Base-by-base conservation (phyloP, 768 basidiomycete genomes). In the Suillus tomentosus region DNA sequence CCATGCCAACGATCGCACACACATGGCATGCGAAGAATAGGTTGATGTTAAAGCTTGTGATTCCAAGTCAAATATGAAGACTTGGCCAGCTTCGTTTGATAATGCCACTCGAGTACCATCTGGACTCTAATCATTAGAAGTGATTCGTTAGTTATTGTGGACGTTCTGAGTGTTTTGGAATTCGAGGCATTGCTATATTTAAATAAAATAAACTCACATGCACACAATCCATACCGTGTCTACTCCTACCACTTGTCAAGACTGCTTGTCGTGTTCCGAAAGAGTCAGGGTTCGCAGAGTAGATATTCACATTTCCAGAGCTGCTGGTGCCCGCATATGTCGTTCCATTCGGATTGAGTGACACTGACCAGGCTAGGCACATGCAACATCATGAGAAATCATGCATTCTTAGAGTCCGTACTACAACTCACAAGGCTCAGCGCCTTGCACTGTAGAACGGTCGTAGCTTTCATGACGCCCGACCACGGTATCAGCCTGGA, bases 21-120 rank as follows among this genome's bases (percentile, higher is more conserved):
- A 84, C 89, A 95, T 94, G 11, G 93, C 94, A 74, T 98, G 95
- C 3, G 93, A 92, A 5, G 88, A 87, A 76, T 89, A 96, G 3
- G 90, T 92, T 4, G 86, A 80, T 0, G 83, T 77, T 51, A 96
- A 77, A 8, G 87, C 76, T 64, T 79, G 80, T 2, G 90, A 82
- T 72, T 91, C 89, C 45, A 91, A 73, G 74, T 96, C 95, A 66
- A 95, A 90, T 51, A 98, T 80, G 74, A 86, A 92, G 61, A 96
- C 89, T 69, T 94, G 90, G n/a, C 95, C 95, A 1, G 86, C 83
- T 74, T 96, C 95, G 10, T 88, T 86, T 4, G 94, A 86, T 67
- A 96, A 81, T 17, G 92, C 95, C 55, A 98, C 77, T 50, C 87
- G 85, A 67, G 83, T 83, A 48, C 95, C 95, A 71, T 96, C 93